A percentile compares a stretch with the other conserved stretches of the same genome.
phyloP scores from a whole-genome alignment of 169 alveolate species.

The Eimeria necatrix region DNA sequence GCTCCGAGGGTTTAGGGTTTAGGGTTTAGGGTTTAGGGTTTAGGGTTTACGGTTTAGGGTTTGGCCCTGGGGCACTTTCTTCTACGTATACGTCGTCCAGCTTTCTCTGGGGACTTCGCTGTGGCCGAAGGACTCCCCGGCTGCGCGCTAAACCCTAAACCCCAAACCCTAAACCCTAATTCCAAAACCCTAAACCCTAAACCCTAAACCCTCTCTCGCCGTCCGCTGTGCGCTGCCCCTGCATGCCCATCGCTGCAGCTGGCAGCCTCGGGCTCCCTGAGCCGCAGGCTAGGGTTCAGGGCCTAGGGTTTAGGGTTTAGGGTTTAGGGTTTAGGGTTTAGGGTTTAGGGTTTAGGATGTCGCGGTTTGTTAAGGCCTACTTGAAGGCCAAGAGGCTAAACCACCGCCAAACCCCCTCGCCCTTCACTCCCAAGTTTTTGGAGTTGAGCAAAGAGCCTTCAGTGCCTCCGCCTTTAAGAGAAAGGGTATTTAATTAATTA shows the following conservation, averaged over 20 bases:
- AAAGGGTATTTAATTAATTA: conserved; percentile 74
- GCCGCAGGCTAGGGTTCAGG: not conserved
- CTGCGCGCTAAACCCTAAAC: too few species aligned
- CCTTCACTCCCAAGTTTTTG: conserved; percentile 85
- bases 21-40: not conserved
- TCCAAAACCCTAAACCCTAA: too few species aligned
- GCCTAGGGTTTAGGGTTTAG: not conserved
- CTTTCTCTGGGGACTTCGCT: too few species aligned
- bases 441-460: conserved; percentile 90
- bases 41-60: not conserved
- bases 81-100: not conserved
- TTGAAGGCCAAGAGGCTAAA: conserved; percentile 87
- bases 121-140: too few species aligned
- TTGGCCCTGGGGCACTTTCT: not conserved
- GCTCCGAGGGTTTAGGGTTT: not conserved
- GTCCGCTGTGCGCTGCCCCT: not conserved
- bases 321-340: conserved; percentile 2
- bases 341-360: conserved; percentile 82
- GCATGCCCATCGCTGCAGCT: not conserved
- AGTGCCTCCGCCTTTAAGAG: conserved; percentile 89
- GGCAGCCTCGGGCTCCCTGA: not conserved
- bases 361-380: conserved; percentile 88
- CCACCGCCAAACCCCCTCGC: conserved; percentile 86
- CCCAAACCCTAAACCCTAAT: too few species aligned
- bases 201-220: not conserved